Conservation (phyloP, 805 yeast genomes). For the Candida broadrunensis region DNA sequence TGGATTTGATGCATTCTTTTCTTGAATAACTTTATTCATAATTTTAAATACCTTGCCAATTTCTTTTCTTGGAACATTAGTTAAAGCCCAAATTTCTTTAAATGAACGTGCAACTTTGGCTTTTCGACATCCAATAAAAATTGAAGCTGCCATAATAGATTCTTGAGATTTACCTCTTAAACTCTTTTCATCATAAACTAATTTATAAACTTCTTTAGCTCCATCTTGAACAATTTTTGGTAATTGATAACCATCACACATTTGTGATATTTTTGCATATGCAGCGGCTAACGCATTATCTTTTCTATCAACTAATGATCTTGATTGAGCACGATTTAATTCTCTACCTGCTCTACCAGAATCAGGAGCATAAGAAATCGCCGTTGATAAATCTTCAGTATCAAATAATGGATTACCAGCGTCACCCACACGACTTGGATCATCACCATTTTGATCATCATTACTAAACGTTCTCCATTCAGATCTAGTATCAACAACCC, state of each 20-base stretch:
- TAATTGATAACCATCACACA: slow-evolving; percentile 94
- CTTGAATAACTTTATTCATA: slow-evolving; percentile 59
- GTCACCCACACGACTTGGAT: slow-evolving; percentile 99
- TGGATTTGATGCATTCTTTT: slow-evolving; percentile 54
- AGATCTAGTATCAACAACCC: slow-evolving; percentile 90
- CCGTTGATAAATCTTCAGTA: slow-evolving; percentile 86
- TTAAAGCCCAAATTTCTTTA: slow-evolving; percentile 92
- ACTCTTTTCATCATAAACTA: slow-evolving; percentile 82
- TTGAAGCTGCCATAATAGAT: slow-evolving; percentile 94
- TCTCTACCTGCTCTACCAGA: slow-evolving; percentile 88
- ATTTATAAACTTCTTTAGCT: slow-evolving; percentile 92
- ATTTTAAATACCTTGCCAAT: slow-evolving; percentile 88
- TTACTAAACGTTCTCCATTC: slow-evolving; percentile 99
- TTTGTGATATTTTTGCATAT: slow-evolving; percentile 84
- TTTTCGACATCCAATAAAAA: slow-evolving; percentile 89
- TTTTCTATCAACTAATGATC: slow-evolving; percentile 78
- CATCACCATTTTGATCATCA: slow-evolving; percentile 97
- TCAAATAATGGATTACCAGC: slow-evolving; percentile 91
- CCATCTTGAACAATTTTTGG: slow-evolving; percentile 97
- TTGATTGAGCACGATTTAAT: slow-evolving; percentile 84
- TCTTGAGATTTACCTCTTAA: slow-evolving; percentile 90
- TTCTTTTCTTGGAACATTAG: slow-evolving; percentile 90
- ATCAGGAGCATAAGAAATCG: slow-evolving; percentile 84
- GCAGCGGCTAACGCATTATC: slow-evolving; percentile 88
- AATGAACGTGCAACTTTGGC: slow-evolving; percentile 93